Evolutionary conservation across 1,139 yeast species (phyloP).

Genomic region (Hansenula lynferdii): DNA sequence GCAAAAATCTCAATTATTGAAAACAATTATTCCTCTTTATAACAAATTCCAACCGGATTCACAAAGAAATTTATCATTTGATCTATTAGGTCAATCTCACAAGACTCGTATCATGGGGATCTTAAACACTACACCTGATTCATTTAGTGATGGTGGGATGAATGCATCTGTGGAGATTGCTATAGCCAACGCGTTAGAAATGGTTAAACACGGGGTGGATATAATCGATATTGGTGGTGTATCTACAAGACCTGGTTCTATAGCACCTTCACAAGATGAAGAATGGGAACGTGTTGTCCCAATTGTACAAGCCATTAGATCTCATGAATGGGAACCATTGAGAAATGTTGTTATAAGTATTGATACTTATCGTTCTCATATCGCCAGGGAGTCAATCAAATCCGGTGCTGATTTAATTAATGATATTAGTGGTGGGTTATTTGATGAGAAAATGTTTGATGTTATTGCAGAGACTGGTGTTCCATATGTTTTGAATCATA

Average conservation of each 20-base stretch:
- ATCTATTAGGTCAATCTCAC: slow-evolving; percentile 28
- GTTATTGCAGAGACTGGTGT: slow-evolving; percentile 67
- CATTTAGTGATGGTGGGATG: slow-evolving; percentile 87
- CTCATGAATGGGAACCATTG: slow-evolving; percentile 30
- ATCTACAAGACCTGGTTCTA: slow-evolving; percentile 82
- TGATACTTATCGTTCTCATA: slow-evolving; percentile 77
- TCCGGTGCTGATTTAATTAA: slow-evolving; percentile 91
- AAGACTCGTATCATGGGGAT: slow-evolving; percentile 74
- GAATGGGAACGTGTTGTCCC: slow-evolving; percentile 69
- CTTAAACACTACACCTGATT: slow-evolving; percentile 87
- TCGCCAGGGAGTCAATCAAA: slow-evolving; percentile 62
- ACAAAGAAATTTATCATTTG: slow-evolving; percentile 34
- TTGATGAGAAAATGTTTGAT: slow-evolving; percentile 59
- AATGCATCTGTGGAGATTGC: slow-evolving; percentile 35
- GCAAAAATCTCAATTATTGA: slow-evolving; percentile 44
- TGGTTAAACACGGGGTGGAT: slow-evolving; percentile 53
- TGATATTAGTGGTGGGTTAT: slow-evolving; percentile 81
- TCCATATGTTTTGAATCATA: slow-evolving; percentile 80
- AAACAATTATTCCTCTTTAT: slow-evolving; percentile 42
- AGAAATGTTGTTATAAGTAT: slow-evolving; percentile 57
- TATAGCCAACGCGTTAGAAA: slow-evolving; percentile 32
- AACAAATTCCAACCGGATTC: slow-evolving; percentile 18
- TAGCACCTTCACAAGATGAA: slow-evolving; percentile 50
- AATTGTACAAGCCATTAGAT: slow-evolving; percentile 57
- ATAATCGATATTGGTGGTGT: slow-evolving; percentile 93